Evolutionary conservation across 2,329 filamentous ascomycete genomes (phyloP), one percentile per base, ranked within the genome.

Genomic region (Sclerotinia sclerotiorum): DNA sequence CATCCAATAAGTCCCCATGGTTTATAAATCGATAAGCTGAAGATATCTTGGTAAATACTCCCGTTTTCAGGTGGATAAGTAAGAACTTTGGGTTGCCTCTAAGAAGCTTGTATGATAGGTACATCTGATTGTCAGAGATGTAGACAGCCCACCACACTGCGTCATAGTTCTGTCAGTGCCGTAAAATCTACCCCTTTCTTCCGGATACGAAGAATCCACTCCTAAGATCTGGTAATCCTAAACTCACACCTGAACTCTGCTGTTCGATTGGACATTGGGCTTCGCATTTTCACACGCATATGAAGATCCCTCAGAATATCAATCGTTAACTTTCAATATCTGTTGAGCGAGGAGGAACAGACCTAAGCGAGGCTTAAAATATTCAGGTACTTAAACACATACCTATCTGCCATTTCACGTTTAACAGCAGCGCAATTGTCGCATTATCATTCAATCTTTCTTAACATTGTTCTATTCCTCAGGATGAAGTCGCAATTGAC

Each of bases 401-500:
- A 35, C 13, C 7, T 19, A 32, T 62, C 21, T 32, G 8, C 21
- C 21, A 5, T 27, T 17, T 8, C 2, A 35, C 4, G 2, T 17
- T 62, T 21, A 35, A 6, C 44, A 49, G 35, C n/a, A 35, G n/a
- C 58, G 44, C 46, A 10, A 6, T 49, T 4, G 13, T 62, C 21
- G 3, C 29, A 49, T 13, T 62, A 29, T 49, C 13, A 35, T 19
- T 10, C 29, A 2, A 13, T 32, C 15, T 49, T 62, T 35, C 55
- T 49, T 24, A 21, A 62, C 6, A 62, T 49, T 62, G 4, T 62
- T 44, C 49, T 8, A 24, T 1, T 35, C 7, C 29, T 7, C 10
- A 49, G 35, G 13, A 62, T 62, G 58, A 62, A 62, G 58, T 15
- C 35, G 32, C 58, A 49, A 32, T 62, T 29, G 58, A 39, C 27